Evolutionary conservation across 257 asterid genomes (phyloP), one percentile per base, ranked within the genome.

Genomic region (Solanum piurae): DNA sequence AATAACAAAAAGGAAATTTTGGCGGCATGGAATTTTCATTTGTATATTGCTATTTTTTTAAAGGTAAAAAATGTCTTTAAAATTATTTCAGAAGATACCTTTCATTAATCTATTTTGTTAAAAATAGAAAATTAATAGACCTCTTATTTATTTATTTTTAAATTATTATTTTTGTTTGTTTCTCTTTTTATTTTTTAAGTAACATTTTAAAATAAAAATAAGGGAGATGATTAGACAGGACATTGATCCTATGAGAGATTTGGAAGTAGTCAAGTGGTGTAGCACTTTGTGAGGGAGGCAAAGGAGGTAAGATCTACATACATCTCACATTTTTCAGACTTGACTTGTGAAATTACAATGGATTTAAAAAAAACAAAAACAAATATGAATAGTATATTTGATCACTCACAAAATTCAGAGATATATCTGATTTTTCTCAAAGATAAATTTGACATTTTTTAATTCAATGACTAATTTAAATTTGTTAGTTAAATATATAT

Each of bases 151-250:
- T 58, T 21, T 58, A 0, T 20, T 58, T 58, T 58, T 21, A 8
- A 20, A 20, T 20, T 7, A 55, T 20, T 55, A 14, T 14, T 49
- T 49, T 52, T 52, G 1, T 58, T 58, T 58, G 10, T 58, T 58
- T 21, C n/a, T 21, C 25, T 58, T 58, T 21, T 60, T 4, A 60
- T 60, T 60, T 60, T 60, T 60, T 1, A 60, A 60, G 27, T 60
- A 9, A 60, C 6, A 60, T 21, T 21, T 20, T 20, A 9, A 58
- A 52, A 18, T 7, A 64, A n/a, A n/a, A 25, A 10, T n/a, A 11
- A 27, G 18, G 0, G 1, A 11, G 0, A 12, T 10, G 1, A n/a
- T 64, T 64, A n/a, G 7, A 64, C 3, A 62, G 7, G 0, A 62
- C 7, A n/a, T 52, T 52, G 27, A 58, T 0, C 13, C 1, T 62